Base-by-base conservation (phyloP, 2,329 filamentous ascomycete genomes). In the Cadophora sp. region DNA sequence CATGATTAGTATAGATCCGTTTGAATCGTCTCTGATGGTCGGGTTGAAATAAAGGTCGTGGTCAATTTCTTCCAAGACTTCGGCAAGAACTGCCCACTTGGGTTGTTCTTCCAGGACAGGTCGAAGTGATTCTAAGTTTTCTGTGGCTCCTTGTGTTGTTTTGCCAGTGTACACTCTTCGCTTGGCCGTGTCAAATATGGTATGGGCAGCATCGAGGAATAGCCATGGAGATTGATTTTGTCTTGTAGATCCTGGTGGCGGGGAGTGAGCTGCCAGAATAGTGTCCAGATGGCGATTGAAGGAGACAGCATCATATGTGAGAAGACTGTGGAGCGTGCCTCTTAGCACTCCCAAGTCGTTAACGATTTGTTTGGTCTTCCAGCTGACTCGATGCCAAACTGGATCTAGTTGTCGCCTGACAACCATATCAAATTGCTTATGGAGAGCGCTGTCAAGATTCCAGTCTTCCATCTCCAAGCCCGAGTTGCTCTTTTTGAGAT, bases 401-500 rank as follows among this genome's bases (percentile, higher is more conserved):
- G 95, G 94, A 76, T 98, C 94, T 22, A 99, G 83, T 79, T 99
- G 96, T 67, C 94, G 87, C 70, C 95, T 87, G 62, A 99, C 89
- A 65, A 94, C 91, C 69, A 92, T 84, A 78, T 98, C 96, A 78
- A 99, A 99, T 75, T 94, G 97, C 76, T 91, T 92, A 73, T 97
- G 91, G 69, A 98, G 81, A 43, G 95, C 95, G 76, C 92, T 97
- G 79, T 98, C 95, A 22, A 97, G 84, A 61, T 93, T 97, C 95
- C 95, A 98, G 76, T 97, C 94, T 68, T 97, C 94, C 89, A 98
- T 94, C 74, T 98, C 95, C 7, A 99, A 83, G 1, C 94, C 94
- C 0, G 89, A 87, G 76, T 97, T 98, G 22, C 89, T 88, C 81
- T 97, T 98, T 78, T 95, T 97, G 53, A 99, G 85, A 80, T 99